These are phyloP conservation scores for Ceratocystis cubensis DNA, from an alignment of 2,329 filamentous ascomycete genomes.

Conservation along the genomic window DNA sequence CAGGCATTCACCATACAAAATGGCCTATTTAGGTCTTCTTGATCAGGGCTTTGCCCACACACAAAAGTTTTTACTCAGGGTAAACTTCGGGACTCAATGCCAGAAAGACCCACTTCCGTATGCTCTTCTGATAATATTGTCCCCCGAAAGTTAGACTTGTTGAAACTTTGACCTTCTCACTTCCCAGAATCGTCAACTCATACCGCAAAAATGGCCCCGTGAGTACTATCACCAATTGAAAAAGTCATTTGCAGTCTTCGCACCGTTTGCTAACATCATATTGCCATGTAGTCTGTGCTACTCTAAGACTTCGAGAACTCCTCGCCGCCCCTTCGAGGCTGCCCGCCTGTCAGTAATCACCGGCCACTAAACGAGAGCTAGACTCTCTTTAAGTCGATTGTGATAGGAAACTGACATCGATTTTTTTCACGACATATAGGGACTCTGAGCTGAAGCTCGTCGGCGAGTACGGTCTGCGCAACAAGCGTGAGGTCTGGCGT, in stretches of 20 bases:
- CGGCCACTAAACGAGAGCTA: conserved; percentile 98
- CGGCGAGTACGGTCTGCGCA: conserved; percentile 98
- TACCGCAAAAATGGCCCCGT: conserved; percentile 35
- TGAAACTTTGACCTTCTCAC: conserved; percentile 20
- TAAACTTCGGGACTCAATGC: conserved; percentile 17
- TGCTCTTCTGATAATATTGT: conserved; percentile 10
- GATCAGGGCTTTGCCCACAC: conserved; percentile 20
- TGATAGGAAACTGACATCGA: conserved; percentile 55
- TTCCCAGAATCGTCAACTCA: conserved; percentile 23
- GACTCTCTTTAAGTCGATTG: conserved; percentile 92
- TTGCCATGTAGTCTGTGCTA: conserved; percentile 40
- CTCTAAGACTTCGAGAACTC: conserved; percentile 99
- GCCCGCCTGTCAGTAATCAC: conserved; percentile 95
- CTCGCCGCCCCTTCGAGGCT: conserved; percentile 96
- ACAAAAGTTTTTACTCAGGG: conserved; percentile 18
- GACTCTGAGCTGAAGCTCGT: conserved; percentile 99
- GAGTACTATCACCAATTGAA: conserved; percentile 23
- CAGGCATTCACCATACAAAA: background rate
- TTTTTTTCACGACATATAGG: conserved; percentile 44
- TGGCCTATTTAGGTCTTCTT: conserved; percentile 17
- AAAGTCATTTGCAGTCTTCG: background rate
- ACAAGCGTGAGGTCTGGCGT: conserved; percentile 99
- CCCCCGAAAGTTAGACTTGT: conserved; percentile 17
- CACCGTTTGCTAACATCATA: conserved; percentile 21
- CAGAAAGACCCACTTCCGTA: background rate